phyloP scores from a whole-genome alignment of 257 asterid species.

The Echites panduratus region DNA sequence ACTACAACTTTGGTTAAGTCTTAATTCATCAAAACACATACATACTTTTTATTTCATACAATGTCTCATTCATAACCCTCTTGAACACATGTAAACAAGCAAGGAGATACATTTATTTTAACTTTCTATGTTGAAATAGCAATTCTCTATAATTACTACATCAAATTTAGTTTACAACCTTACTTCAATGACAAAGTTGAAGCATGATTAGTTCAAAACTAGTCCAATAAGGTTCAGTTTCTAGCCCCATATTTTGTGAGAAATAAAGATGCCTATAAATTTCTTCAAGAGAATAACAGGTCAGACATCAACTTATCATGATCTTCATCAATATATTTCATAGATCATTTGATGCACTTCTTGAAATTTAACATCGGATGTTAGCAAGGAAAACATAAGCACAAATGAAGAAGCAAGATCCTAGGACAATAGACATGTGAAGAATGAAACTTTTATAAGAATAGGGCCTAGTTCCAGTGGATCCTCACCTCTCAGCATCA shows the following conservation, averaged over 20 bases:
- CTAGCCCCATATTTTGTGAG: not conserved
- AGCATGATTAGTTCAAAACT: not conserved
- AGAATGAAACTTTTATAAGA: not conserved
- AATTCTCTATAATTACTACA: not conserved
- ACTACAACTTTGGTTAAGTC: not conserved
- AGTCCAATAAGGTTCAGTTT: not conserved
- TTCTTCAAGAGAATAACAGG: not conserved
- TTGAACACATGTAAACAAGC: not conserved
- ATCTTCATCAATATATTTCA: not conserved
- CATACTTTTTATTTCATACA: not conserved
- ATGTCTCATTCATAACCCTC: not conserved
- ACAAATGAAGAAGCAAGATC: not conserved
- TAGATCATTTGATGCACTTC: not conserved
- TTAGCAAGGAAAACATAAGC: not conserved
- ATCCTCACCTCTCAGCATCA: conserved; percentile 23
- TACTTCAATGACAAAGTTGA: not conserved
- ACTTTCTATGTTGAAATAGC: not conserved
- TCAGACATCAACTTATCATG: not conserved
- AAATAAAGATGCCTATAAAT: not conserved
- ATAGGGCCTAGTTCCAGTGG: not conserved
- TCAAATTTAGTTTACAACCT: not conserved
- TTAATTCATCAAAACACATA: not conserved
- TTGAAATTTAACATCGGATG: not conserved
- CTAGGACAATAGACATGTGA: not conserved
- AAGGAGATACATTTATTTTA: not conserved